These are phyloP conservation scores for Chlorella sorokiniana DNA, from an alignment of 139 green algal species.

Conservation along the genomic window DNA sequence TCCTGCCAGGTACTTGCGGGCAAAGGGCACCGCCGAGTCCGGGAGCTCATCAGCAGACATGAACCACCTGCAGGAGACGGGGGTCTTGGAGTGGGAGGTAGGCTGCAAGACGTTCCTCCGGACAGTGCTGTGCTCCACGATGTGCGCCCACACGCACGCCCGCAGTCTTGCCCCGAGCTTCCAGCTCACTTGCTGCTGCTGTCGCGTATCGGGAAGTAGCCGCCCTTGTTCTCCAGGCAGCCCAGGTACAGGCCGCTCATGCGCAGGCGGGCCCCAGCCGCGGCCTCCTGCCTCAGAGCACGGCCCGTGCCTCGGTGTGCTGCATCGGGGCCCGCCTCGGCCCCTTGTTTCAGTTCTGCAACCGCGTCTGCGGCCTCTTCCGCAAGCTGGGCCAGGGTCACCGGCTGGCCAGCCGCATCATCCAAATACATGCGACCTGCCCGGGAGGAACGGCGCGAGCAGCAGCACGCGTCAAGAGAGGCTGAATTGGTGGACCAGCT, in stretches of 20 bases:
- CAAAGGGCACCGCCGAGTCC: slow-evolving; percentile 42
- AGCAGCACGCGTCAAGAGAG: no score
- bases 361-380: neutral
- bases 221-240: slow-evolving; percentile 50
- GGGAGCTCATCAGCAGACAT: slow-evolving; percentile 54
- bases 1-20: slow-evolving; percentile 46
- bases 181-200: slow-evolving; percentile 49
- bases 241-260: slow-evolving; percentile 47
- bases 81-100: neutral
- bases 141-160: neutral
- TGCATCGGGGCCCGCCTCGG: neutral
- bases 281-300: neutral
- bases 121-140: neutral
- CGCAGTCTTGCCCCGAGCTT: no score
- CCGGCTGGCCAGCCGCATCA: neutral
- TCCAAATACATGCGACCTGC: neutral
- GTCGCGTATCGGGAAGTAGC: slow-evolving; percentile 54
- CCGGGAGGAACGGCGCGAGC: neutral
- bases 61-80: slow-evolving; percentile 33
- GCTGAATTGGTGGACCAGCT: no score
- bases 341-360: neutral
- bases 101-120: neutral
- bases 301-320: neutral
- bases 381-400: slow-evolving; percentile 6
- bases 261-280: neutral